Percentiles rank a stretch among this genome's conserved stretches.
Evolutionary conservation across 164 flowering plant genomes (phyloP).

Genomic region (Nelumbo lutea): DNA sequence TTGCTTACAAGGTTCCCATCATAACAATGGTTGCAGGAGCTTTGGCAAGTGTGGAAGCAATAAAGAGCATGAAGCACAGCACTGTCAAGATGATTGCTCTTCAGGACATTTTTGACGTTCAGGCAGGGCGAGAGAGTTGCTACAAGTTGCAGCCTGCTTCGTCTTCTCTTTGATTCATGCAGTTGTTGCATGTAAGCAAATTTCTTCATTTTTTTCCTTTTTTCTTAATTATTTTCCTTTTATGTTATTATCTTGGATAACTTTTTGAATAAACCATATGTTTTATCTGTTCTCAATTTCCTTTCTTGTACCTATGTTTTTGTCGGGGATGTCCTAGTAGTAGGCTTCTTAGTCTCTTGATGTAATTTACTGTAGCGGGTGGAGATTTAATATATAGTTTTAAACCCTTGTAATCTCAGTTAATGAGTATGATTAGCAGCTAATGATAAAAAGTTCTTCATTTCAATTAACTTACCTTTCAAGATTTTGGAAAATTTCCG

Average conservation of each 20-base stretch:
- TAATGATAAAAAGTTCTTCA: too few relatives aligned
- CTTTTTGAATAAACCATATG: not conserved
- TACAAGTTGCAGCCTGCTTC: conserved; percentile 49
- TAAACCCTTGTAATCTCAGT: too few relatives aligned
- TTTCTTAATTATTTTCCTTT: not conserved
- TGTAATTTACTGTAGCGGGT: too few relatives aligned
- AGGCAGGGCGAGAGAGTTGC: conserved; percentile 12
- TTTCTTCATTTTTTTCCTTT: not conserved
- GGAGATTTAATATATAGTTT: too few relatives aligned
- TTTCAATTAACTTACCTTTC: too few relatives aligned
- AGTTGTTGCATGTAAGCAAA: not conserved
- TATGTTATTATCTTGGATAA: not conserved
- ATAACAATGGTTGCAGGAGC: conserved; percentile 91
- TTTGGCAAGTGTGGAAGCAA: conserved; percentile 74
- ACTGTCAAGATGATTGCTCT: conserved; percentile 65
- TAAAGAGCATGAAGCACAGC: conserved; percentile 61
- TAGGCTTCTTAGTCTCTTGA: too few relatives aligned
- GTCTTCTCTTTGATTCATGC: conserved; percentile 10
- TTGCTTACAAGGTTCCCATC: conserved; percentile 78
- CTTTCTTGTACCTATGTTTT: too few relatives aligned
- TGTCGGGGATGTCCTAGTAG: too few relatives aligned
- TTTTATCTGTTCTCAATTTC: not conserved
- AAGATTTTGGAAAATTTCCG: too few relatives aligned
- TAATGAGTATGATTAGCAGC: too few relatives aligned
- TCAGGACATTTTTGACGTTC: conserved; percentile 64